These are phyloP conservation scores for Juncus effusus DNA, from an alignment of 176 grass and related monocot species.

Conservation along the genomic window DNA sequence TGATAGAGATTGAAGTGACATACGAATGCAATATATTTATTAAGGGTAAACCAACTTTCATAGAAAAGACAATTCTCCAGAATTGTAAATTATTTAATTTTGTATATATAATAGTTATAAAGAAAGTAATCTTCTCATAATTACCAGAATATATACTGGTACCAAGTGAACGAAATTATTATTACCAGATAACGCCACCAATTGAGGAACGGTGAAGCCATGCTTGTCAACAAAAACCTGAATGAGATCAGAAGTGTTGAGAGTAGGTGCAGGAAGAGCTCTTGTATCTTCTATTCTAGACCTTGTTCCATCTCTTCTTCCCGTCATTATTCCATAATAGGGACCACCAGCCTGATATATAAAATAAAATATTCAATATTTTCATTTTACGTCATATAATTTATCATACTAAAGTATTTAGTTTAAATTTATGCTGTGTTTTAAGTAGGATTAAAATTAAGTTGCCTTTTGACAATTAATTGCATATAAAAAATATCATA, in stretches of 20 bases:
- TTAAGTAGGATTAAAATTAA: too few species aligned
- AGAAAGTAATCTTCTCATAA: too few species aligned
- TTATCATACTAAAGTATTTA: neutral
- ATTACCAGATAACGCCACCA: constrained; percentile 67
- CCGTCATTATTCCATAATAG: constrained; percentile 52
- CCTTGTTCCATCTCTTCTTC: constrained; percentile 59
- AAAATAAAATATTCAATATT: neutral
- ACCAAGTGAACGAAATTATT: neutral
- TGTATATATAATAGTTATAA: too few species aligned
- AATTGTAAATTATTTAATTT: neutral
- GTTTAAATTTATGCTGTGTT: neutral
- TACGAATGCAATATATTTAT: neutral
- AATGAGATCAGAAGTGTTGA: constrained; percentile 45
- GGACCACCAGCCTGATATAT: constrained; percentile 50
- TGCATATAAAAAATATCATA: too few species aligned
- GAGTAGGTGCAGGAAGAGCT: constrained; percentile 48
- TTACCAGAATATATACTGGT: too few species aligned
- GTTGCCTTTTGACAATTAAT: too few species aligned
- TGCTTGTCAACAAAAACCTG: constrained; percentile 36
- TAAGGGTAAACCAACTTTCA: neutral
- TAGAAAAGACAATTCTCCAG: neutral
- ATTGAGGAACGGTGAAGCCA: constrained; percentile 42
- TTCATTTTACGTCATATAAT: neutral
- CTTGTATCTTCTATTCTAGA: constrained; percentile 53
- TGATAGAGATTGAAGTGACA: neutral